Conservation (phyloP, 352 stramenopile species). For the Achlya hypogyna region DNA sequence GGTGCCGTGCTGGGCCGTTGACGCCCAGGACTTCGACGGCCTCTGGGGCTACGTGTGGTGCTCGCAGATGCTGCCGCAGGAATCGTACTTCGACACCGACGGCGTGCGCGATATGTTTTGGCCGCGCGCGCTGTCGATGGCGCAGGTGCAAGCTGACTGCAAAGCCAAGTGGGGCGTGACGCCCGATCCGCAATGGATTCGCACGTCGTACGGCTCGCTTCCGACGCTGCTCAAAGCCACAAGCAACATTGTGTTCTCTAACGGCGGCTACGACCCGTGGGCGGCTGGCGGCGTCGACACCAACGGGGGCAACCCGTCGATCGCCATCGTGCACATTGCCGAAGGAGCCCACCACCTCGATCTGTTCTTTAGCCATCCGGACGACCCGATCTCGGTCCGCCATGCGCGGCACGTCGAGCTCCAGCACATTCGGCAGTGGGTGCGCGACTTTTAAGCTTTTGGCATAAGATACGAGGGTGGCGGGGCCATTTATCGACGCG, state of each 20-base stretch:
- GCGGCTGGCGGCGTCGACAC: slow-evolving; percentile 77
- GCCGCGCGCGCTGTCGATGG: slow-evolving; percentile 49
- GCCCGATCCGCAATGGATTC: slow-evolving; percentile 66
- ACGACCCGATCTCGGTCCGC: slow-evolving; percentile 76
- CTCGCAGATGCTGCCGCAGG: slow-evolving; percentile 74
- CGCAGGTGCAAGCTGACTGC: slow-evolving; percentile 52
- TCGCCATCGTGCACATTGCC: slow-evolving; percentile 58
- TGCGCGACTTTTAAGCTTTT: slow-evolving; percentile 30
- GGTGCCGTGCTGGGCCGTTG: slow-evolving; percentile 65
- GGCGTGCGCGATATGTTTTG: slow-evolving; percentile 91
- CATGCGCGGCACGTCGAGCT: slow-evolving; percentile 66
- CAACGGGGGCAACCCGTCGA: slow-evolving; percentile 25
- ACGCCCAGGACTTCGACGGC: slow-evolving; percentile 63
- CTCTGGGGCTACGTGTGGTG: slow-evolving; percentile 91
- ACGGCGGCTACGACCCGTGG: slow-evolving; percentile 92
- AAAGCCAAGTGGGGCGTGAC: slow-evolving; percentile 49
- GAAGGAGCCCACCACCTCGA: slow-evolving; percentile 87
- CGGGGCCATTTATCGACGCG: too few species aligned
- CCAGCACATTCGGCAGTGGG: slow-evolving; percentile 74
- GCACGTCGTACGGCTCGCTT: slow-evolving; percentile 48
- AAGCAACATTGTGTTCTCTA: slow-evolving; percentile 95
- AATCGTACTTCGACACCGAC: slow-evolving; percentile 85
- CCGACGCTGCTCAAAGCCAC: slow-evolving; percentile 41
- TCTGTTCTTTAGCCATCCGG: slow-evolving; percentile 85
- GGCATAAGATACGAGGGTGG: neutral